Base-by-base conservation (phyloP, 495 filamentous ascomycete genomes). In the Tuber calosporum region DNA sequence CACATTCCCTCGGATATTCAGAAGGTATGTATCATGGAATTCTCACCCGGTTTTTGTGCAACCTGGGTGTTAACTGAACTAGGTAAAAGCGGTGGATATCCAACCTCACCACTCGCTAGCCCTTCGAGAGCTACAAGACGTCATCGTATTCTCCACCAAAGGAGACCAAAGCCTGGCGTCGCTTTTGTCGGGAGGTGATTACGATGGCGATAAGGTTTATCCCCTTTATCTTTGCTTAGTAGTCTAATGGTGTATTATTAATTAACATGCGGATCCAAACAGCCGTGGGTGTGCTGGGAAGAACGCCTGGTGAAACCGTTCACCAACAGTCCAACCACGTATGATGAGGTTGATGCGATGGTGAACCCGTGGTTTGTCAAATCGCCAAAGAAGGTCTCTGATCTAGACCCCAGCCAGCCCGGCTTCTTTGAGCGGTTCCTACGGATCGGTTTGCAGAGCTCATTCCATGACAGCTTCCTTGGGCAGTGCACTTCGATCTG, bases 171-270 rank as follows among this genome's bases (percentile, higher is more conserved):
- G 93, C 0, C 86, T 96, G 1, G 95, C 93, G 0, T 87, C 89
- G 42, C 92, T 92, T 82, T 85, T 97, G 0, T 95, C 93, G 5
- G 95, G 94, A 20, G 95, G 95, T 13, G 95, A 99, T 82, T 97
- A 97, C 81, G 94, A 97, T 74, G 95, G 95, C 0, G 95, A 99
- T 77, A 90, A 86, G 58, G 91, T 81, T 13, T 68, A 75, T 43
- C 41, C 26, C 53, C 1, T 62, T 5, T 75, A 34, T 66, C 45
- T 67, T 19, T 40, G 9, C 58, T 26, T 69, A 4, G 6, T 72
- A n/a, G n/a, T n/a, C n/a, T n/a, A 45, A 42, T 45, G 34, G 48
- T 20, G 1, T 8, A 13, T 38, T 8, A 15, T 7, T 20, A 26
- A 26, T 37, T 20, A 67, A 11, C 26, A 19, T 4, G 34, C 17